Conservation (phyloP, 441 rosid species). For the Aleurites moluccanus region DNA sequence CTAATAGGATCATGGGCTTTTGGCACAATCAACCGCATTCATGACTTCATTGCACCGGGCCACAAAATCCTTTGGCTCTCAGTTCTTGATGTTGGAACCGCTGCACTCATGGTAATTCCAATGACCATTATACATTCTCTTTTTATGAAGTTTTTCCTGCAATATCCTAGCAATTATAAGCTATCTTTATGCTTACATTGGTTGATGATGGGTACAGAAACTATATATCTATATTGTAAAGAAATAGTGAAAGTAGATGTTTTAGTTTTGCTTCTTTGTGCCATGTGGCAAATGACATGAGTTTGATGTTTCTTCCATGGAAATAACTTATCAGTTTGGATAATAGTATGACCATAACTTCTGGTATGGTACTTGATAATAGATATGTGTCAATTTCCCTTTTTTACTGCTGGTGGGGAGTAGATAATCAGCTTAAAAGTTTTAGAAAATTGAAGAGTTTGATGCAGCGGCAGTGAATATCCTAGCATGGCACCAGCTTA, state of each 20-base stretch:
- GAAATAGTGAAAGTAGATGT: background rate
- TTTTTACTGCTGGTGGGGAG: background rate
- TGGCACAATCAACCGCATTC: slow-evolving; percentile 83
- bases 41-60: slow-evolving; percentile 82
- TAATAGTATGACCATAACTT: background rate
- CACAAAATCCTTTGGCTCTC: slow-evolving; percentile 92
- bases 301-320: background rate
- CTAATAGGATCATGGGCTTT: slow-evolving; percentile 97
- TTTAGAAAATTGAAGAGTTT: background rate
- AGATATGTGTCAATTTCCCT: background rate
- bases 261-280: slow-evolving; percentile 3
- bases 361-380: background rate
- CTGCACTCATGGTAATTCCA: slow-evolving; percentile 79
- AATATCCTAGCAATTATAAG: background rate
- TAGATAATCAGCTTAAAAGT: background rate
- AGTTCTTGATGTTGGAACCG: slow-evolving; percentile 89
- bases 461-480: background rate
- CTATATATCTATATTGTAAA: background rate
- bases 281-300: slow-evolving; percentile 6
- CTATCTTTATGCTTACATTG: slow-evolving; percentile 5
- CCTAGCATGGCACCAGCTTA: background rate
- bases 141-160: slow-evolving; percentile 5
- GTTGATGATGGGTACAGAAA: slow-evolving; percentile 1
- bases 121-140: slow-evolving; percentile 8
- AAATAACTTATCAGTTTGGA: background rate